A percentile compares a stretch with the other conserved stretches of the same genome.
phyloP scores from a whole-genome alignment of 2,329 filamentous ascomycete genomes.

The Sarocladiaceae sp. region DNA sequence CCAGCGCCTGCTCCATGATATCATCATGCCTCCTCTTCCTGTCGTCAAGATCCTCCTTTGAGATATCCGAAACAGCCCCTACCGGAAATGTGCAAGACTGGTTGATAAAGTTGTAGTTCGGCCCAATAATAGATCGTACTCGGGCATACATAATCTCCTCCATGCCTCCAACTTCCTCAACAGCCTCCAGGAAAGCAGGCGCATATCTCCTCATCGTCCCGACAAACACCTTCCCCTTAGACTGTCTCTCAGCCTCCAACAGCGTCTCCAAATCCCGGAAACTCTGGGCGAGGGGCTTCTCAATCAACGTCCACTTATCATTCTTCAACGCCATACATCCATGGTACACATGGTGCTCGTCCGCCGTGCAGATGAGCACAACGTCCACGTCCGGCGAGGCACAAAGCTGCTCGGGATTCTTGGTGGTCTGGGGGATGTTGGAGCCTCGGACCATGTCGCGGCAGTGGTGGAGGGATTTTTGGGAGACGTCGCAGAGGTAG shows the following conservation, averaged over 20 bases:
- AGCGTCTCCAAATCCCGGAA: slow-evolving; percentile 41
- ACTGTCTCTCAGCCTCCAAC: slow-evolving; percentile 41
- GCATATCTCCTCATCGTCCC: slow-evolving; percentile 60
- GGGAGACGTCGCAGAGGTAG: slow-evolving; percentile 48
- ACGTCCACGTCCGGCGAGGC: slow-evolving; percentile 41
- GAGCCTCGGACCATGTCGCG: slow-evolving; percentile 15
- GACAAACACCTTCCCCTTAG: slow-evolving; percentile 47
- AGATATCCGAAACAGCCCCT: slow-evolving; percentile 27
- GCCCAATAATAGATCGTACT: slow-evolving; percentile 36
- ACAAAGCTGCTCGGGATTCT: slow-evolving; percentile 36
- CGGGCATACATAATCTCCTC: slow-evolving; percentile 52
- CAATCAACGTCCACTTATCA: slow-evolving; percentile 55
- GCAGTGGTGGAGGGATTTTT: slow-evolving; percentile 22
- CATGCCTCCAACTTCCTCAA: slow-evolving; percentile 49
- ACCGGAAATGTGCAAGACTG: slow-evolving; percentile 38
- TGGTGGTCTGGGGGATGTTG: slow-evolving; percentile 22
- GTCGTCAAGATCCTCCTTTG: slow-evolving; percentile 15
- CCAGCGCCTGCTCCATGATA: slow-evolving; percentile 9
- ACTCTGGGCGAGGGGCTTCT: slow-evolving; percentile 53
- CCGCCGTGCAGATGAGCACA: slow-evolving; percentile 47
- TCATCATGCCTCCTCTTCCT: not conserved
- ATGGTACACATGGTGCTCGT: slow-evolving; percentile 51
- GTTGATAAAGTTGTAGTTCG: slow-evolving; percentile 38
- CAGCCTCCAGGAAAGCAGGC: slow-evolving; percentile 45
- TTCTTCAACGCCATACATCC: slow-evolving; percentile 46